Evolutionary conservation across 2,329 filamentous ascomycete species (phyloP).

Genomic region (Botrytis tulipae): DNA sequence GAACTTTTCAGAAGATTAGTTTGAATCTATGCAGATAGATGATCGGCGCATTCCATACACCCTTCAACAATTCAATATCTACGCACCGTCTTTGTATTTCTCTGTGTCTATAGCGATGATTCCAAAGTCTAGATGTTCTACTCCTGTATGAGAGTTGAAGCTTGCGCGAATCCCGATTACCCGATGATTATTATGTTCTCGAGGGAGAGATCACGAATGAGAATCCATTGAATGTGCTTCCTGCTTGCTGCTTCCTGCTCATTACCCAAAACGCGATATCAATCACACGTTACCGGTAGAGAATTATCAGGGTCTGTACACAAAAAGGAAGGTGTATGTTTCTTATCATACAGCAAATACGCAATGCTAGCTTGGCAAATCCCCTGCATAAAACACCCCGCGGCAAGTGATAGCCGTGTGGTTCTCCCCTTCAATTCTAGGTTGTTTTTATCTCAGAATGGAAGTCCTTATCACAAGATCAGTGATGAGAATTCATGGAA

Average conservation of each 20-base stretch:
- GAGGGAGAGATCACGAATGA: background rate
- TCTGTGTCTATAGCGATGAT: background rate
- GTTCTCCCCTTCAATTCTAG: background rate
- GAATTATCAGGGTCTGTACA: background rate
- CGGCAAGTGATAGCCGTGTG: background rate
- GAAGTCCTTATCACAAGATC: background rate
- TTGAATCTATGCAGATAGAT: background rate
- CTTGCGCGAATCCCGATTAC: background rate
- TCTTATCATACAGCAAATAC: constrained; percentile 1
- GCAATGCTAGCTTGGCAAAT: background rate
- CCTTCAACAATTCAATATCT: background rate
- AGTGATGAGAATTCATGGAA: background rate
- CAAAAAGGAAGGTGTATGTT: background rate
- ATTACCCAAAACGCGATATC: background rate
- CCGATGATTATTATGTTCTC: background rate
- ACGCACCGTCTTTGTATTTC: background rate
- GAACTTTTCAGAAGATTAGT: background rate
- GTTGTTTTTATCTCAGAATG: background rate
- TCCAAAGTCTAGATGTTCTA: background rate
- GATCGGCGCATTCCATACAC: background rate
- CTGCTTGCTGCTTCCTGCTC: background rate
- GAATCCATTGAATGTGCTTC: background rate
- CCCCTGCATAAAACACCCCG: background rate
- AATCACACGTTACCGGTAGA: background rate
- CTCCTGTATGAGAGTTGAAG: background rate